Percentiles rank a stretch among this genome's conserved stretches.
Conservation (phyloP, 2,329 filamentous ascomycete genomes). For the Xylariaceae sp. region DNA sequence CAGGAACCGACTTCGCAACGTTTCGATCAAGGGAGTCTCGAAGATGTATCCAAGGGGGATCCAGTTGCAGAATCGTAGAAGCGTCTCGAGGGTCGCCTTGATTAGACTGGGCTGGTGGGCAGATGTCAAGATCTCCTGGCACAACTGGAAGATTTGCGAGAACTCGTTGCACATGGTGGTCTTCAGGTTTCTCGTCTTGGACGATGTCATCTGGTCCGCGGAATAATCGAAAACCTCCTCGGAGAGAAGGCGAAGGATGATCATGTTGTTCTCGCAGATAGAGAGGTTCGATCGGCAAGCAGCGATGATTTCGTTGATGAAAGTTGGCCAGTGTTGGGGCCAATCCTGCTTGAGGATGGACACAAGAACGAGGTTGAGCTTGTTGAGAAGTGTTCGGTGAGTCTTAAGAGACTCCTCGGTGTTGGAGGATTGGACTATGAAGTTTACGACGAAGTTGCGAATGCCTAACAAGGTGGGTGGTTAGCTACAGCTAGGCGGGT, state of each 20-base stretch:
- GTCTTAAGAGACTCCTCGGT: slow-evolving; percentile 81
- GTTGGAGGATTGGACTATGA: slow-evolving; percentile 90
- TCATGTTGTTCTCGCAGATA: slow-evolving; percentile 99
- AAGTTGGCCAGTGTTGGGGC: slow-evolving; percentile 99
- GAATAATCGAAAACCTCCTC: slow-evolving; percentile 99
- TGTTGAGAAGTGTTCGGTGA: slow-evolving; percentile 90
- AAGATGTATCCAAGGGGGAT: slow-evolving; percentile 98
- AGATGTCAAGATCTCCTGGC: slow-evolving; percentile 88
- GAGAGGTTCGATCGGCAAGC: slow-evolving; percentile 93
- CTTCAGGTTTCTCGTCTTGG: slow-evolving; percentile 93
- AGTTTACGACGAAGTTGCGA: slow-evolving; percentile 97
- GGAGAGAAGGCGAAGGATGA: slow-evolving; percentile 87
- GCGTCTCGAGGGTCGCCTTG: slow-evolving; percentile 93
- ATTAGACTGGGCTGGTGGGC: slow-evolving; percentile 84
- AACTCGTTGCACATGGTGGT: slow-evolving; percentile 99
- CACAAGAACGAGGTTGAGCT: slow-evolving; percentile 94
- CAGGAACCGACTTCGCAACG: slow-evolving; percentile 84
- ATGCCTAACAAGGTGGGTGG: slow-evolving; percentile 59
- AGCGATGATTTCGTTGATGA: slow-evolving; percentile 98
- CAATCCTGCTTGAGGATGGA: slow-evolving; percentile 99
- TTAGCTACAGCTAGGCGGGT: not conserved
- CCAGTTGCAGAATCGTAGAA: slow-evolving; percentile 97
- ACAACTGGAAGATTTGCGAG: slow-evolving; percentile 95
- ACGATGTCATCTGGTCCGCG: slow-evolving; percentile 97
- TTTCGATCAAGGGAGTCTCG: slow-evolving; percentile 94